Evolutionary conservation across 345 rosid genomes (phyloP).

Genomic region (Schrenkiella parvula): DNA sequence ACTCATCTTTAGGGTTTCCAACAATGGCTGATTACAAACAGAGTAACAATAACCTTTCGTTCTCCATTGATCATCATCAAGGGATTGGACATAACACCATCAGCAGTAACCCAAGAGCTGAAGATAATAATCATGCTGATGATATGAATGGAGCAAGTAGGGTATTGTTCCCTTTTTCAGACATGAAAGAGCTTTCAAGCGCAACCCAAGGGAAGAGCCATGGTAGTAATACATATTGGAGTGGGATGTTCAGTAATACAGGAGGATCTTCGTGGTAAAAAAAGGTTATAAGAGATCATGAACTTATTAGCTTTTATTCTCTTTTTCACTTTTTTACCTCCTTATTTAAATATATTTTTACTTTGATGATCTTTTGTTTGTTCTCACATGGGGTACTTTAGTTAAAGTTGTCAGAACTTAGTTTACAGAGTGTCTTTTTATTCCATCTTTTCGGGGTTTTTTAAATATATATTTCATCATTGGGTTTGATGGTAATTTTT

Average conservation of each 20-base stretch:
- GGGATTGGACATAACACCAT: conserved; percentile 27
- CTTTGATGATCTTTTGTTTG: conserved; percentile 31
- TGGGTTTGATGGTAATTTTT: conserved; percentile 11
- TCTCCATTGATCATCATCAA: conserved; percentile 32
- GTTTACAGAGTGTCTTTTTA: conserved; percentile 26
- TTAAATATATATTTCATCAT: neutral
- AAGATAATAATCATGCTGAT: conserved; percentile 18
- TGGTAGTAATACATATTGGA: conserved; percentile 32
- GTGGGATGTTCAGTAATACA: conserved; percentile 33
- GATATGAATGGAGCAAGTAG: conserved; percentile 33
- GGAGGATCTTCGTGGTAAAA: conserved; percentile 35
- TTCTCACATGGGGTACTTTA: conserved; percentile 40
- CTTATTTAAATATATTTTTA: conserved; percentile 18
- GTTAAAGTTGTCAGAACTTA: conserved; percentile 36
- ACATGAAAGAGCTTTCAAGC: conserved; percentile 34
- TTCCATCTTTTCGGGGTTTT: neutral
- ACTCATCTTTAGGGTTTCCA: conserved; percentile 36
- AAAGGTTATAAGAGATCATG: conserved; percentile 19
- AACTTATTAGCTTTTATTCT: neutral
- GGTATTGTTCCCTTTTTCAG: conserved; percentile 34
- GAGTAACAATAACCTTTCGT: conserved; percentile 24
- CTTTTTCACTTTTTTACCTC: conserved; percentile 8
- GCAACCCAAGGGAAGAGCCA: conserved; percentile 27
- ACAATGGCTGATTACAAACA: conserved; percentile 32
- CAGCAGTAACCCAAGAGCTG: conserved; percentile 16